Conservation (phyloP, 2,329 filamentous ascomycete species). For the Bipolaris oryzae region DNA sequence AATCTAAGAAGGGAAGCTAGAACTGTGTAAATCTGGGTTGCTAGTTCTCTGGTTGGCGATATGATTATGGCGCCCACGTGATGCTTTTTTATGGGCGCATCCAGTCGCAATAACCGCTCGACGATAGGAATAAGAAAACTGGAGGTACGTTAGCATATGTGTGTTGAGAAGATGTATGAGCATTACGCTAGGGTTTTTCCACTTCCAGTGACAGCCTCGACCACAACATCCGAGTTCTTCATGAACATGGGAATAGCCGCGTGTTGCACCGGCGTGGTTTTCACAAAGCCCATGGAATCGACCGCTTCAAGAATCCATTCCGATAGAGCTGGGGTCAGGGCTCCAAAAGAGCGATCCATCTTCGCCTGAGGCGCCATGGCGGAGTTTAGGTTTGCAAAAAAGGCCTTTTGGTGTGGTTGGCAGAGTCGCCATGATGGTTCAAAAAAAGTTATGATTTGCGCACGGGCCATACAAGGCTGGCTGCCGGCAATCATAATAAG, state of each 20-base stretch:
- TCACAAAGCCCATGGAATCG: constrained; percentile 79
- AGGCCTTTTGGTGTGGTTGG: constrained; percentile 2
- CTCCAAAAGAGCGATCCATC: constrained; percentile 65
- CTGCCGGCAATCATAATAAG: background rate
- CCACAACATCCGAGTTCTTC: constrained; percentile 88
- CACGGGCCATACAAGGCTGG: background rate
- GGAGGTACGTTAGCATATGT: background rate
- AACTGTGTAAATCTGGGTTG: constrained; percentile 86
- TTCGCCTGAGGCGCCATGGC: constrained; percentile 45
- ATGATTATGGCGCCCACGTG: constrained; percentile 91
- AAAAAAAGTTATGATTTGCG: constrained; percentile 10
- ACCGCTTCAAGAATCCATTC: constrained; percentile 89
- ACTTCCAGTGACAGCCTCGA: constrained; percentile 65
- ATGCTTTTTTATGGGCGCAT: constrained; percentile 85
- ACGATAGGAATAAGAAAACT: constrained; percentile 80
- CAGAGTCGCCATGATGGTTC: constrained; percentile 4
- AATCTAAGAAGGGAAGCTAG: constrained; percentile 79
- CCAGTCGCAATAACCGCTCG: constrained; percentile 77
- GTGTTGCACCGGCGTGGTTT: constrained; percentile 94
- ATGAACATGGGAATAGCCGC: constrained; percentile 88
- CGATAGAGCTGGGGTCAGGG: constrained; percentile 71
- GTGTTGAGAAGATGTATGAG: no score
- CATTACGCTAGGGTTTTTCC: constrained; percentile 43
- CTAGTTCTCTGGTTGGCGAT: constrained; percentile 90
- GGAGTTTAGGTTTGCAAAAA: background rate